A percentile compares a stretch with the other conserved stretches of the same genome.
Evolutionary conservation across 1,139 yeast genomes (phyloP).

Genomic region (Blastobotrys apis): DNA sequence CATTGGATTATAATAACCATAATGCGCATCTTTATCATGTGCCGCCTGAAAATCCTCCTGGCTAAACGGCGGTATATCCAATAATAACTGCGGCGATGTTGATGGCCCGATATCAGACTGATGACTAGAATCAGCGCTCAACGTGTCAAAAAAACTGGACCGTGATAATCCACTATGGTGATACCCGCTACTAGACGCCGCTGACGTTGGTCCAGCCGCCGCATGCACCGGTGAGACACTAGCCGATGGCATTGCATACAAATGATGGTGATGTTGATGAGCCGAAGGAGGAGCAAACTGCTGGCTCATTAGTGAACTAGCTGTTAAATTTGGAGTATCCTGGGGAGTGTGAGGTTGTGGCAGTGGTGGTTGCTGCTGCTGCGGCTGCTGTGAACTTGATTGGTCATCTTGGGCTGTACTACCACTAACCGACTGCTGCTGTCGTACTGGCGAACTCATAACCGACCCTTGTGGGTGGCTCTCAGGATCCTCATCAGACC

Average conservation of each 20-base stretch:
- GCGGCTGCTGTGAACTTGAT: background rate
- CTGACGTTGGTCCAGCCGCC: conserved; percentile 6
- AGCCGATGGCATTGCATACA: conserved; percentile 14
- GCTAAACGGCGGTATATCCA: conserved; percentile 8
- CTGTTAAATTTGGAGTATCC: background rate
- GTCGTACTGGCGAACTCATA: background rate
- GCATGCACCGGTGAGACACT: conserved; percentile 15
- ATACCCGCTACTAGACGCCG: background rate
- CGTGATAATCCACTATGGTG: conserved; percentile 1
- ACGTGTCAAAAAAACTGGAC: conserved; percentile 8
- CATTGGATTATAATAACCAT: conserved; percentile 5
- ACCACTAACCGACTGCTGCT: too few species aligned
- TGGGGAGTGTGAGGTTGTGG: too few species aligned
- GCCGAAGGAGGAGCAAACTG: conserved; percentile 9
- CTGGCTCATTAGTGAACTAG: conserved; percentile 4
- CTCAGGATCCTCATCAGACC: conserved; percentile 10
- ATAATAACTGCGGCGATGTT: conserved; percentile 9
- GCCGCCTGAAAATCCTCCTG: conserved; percentile 9
- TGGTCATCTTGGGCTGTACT: too few species aligned
- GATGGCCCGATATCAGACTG: too few species aligned
- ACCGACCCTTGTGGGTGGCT: background rate
- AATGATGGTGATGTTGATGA: conserved; percentile 9
- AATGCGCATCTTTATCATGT: conserved; percentile 6
- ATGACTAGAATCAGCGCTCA: background rate
- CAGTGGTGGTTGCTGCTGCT: conserved; percentile 1